phyloP scores from a whole-genome alignment of 805 yeast genomes.

The Tetrapisispora namnaoensis region DNA sequence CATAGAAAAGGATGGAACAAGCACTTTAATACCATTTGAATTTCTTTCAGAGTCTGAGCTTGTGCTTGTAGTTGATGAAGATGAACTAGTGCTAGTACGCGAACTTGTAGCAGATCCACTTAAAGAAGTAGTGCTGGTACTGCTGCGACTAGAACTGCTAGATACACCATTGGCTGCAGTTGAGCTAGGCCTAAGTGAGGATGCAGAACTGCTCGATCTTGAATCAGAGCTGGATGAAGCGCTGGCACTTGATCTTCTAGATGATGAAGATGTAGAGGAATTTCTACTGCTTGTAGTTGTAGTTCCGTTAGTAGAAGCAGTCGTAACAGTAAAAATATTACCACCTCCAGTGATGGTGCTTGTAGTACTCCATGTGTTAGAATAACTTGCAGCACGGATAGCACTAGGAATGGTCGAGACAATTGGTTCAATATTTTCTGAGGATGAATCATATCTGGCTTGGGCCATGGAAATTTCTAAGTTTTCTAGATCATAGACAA shows the following conservation, averaged over 20 bases:
- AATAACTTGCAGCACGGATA: slow-evolving; percentile 37
- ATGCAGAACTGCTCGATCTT: background rate
- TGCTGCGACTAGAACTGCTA: background rate
- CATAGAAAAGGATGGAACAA: background rate
- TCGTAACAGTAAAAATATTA: slow-evolving; percentile 17
- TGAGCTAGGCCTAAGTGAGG: slow-evolving; percentile 2
- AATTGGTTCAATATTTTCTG: slow-evolving; percentile 19
- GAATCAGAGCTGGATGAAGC: slow-evolving; percentile 2
- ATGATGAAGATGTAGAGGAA: background rate
- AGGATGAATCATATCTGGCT: slow-evolving; percentile 23
- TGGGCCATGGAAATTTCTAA: slow-evolving; percentile 40
- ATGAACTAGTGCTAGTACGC: background rate
- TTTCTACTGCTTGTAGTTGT: background rate
- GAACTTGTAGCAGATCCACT: background rate
- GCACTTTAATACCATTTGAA: background rate
- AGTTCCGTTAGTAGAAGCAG: background rate
- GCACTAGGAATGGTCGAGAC: slow-evolving; percentile 38
- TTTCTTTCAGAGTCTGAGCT: background rate
- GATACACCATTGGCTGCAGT: background rate
- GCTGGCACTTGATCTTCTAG: background rate
- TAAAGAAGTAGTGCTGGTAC: slow-evolving; percentile 1
- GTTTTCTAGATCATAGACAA: slow-evolving; percentile 47
- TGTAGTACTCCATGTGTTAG: slow-evolving; percentile 34
- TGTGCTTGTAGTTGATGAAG: background rate
- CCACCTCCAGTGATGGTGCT: slow-evolving; percentile 24